Base-by-base conservation (phyloP, 768 basidiomycete genomes). In the Fomitopsis serialis region DNA sequence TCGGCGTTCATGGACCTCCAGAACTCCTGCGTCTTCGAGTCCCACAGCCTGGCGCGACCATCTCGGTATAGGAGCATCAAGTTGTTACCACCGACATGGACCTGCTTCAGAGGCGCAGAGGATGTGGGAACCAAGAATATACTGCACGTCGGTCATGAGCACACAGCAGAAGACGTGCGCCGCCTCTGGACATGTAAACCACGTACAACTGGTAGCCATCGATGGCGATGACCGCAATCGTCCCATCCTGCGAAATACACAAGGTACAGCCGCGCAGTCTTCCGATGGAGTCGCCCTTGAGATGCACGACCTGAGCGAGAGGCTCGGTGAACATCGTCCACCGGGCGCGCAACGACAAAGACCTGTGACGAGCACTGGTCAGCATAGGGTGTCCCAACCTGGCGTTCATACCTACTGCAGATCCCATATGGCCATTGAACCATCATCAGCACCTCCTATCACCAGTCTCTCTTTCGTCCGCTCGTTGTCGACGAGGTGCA, bases 1-100 rank as follows among this genome's bases (percentile, higher is more conserved):
- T 86, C 86, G 8, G 74, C 59, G 5, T 77, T 77, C 79, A 90
- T 90, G 0, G 92, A 89, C 46, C 96, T 73, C 77, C 92, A 80
- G 60, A 98, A 87, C 61, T 97, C 94, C 53, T 79, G 78, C 0
- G 85, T 87, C 56, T 82, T 80, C 15, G 85, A 72, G 61, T 98
- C 91, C 93, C 97, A 99, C 2, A 95, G 69, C 40, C 97, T 76
- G 1, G 89, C 90, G 50, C 85, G 80, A 2, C 80, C 83, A 56
- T 89, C 84, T 2, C 74, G 74, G 66, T 98, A 98, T 1, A 87
- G 68, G 6, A 95, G 70, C 48, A 97, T 63, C 25, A 97, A 66
- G 54, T 90, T 85, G 50, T 86, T 78, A 15, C 78, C 83, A 11
- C 81, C 75, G 8, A 90, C 66, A 61, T 81, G 90, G 15, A 96